Evolutionary conservation across 495 filamentous ascomycete species (phyloP), one percentile per base, ranked within the genome.

Genomic region (Jackrogersella minutella): DNA sequence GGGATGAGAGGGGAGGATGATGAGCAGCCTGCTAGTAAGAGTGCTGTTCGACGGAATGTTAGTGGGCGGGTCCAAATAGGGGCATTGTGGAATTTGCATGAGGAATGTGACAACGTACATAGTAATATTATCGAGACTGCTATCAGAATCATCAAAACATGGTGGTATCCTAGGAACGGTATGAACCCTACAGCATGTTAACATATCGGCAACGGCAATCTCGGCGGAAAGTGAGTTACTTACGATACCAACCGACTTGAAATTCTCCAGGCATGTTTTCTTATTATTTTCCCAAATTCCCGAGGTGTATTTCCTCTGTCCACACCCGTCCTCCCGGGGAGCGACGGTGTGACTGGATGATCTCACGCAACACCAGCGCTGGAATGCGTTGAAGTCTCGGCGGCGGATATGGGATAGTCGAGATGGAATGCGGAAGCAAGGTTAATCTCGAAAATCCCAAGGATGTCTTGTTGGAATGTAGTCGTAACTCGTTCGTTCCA

Each of bases 71-170:
- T 68, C 19, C 10, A 19, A 22, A 37, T 16, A 14, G 37, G 7
- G 24, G 4, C 19, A 16, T 19, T 16, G 11, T 28, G 2, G 36
- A 7, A 22, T n/a, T n/a, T n/a, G n/a, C n/a, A n/a, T n/a, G n/a
- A 64, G 24, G 41, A 47, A 68, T 40, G 55, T 19, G 16, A 36
- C 43, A 30, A 82, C 94, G 79, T 82, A 98, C 94, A 98, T 57
- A 99, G 85, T 74, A 99, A 80, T 78, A 99, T 95, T 73, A 99
- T 97, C 1, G 93, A 86, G 43, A 97, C 82, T 34, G 92, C 93
- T 71, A 99, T 97, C 51, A 99, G 79, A 68, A 98, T 91, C 95
- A 99, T 98, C 68, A 99, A 84, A 44, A 97, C 91, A 86, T 99
- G 95, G 79, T 99, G 95, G 79, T 98, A 99, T 64, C 96, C 95